Percentiles rank a stretch among this genome's conserved stretches.
phyloP scores from a whole-genome alignment of 2,329 filamentous ascomycete genomes.

The Colletotrichum sublineola region DNA sequence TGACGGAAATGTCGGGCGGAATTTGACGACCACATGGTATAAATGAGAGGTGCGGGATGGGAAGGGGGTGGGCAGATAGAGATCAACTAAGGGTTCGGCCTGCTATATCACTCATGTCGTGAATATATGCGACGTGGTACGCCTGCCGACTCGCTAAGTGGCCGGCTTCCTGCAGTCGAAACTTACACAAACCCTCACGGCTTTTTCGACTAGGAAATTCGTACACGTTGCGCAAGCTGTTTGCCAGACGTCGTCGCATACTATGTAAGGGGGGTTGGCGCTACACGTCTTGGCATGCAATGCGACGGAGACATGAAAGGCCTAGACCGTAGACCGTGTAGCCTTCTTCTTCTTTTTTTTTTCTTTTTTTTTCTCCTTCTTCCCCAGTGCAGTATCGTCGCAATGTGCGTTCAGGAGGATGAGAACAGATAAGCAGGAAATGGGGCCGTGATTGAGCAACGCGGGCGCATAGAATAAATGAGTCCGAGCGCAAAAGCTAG shows the following conservation, averaged over 20 bases:
- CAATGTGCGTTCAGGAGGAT: too few species aligned
- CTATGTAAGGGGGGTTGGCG: too few species aligned
- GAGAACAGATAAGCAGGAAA: too few species aligned
- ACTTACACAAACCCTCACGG: neutral
- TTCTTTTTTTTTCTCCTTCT: neutral
- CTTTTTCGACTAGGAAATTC: neutral
- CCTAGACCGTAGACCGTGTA: neutral
- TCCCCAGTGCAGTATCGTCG: neutral
- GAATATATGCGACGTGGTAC: neutral
- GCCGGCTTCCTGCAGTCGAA: neutral
- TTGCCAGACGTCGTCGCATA: neutral
- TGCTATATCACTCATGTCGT: neutral
- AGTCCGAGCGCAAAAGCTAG: neutral
- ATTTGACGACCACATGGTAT: neutral
- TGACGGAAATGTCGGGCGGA: neutral
- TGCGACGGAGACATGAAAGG: neutral
- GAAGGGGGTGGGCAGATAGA: neutral
- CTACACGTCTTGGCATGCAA: neutral
- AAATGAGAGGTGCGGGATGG: neutral
- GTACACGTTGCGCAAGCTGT: neutral
- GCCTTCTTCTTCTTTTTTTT: too few species aligned
- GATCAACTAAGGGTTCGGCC: neutral
- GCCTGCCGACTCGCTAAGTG: neutral
- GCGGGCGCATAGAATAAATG: too few species aligned
- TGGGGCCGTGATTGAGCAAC: too few species aligned